phyloP scores from a whole-genome alignment of 768 basidiomycete species.

The Rhizopogon rudus region DNA sequence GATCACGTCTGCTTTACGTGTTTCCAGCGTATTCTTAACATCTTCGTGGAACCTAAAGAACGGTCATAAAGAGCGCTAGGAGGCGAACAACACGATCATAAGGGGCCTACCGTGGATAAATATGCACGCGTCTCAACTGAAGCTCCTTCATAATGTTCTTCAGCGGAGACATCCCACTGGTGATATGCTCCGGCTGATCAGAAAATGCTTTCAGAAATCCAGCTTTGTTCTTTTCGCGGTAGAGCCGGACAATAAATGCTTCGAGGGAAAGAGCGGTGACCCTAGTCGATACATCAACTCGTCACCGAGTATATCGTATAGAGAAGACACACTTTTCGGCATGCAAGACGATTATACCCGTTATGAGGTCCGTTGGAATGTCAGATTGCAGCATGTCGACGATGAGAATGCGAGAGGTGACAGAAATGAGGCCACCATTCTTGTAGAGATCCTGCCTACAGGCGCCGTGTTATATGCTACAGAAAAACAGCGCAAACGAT shows the following conservation, averaged over 20 bases:
- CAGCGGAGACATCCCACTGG: conserved; percentile 85
- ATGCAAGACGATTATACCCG: conserved; percentile 86
- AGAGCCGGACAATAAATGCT: conserved; percentile 90
- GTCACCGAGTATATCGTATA: not conserved
- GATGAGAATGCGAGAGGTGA: conserved; percentile 91
- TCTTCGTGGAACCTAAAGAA: conserved; percentile 77
- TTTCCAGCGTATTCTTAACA: conserved; percentile 77
- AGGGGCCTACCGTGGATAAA: conserved; percentile 75
- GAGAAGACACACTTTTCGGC: conserved; percentile 70
- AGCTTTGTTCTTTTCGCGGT: conserved; percentile 80
- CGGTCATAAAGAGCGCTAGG: not conserved
- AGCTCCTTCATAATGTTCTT: conserved; percentile 92
- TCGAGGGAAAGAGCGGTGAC: conserved; percentile 82
- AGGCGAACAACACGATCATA: not conserved
- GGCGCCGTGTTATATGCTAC: not conserved
- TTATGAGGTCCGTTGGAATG: conserved; percentile 80
- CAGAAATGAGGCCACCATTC: conserved; percentile 82
- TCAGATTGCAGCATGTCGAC: conserved; percentile 91
- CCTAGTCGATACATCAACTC: conserved; percentile 34
- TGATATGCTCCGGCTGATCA: conserved; percentile 94
- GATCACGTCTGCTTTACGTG: conserved; percentile 84
- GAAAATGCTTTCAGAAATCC: conserved; percentile 98
- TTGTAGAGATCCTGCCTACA: conserved; percentile 80
- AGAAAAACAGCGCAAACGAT: not conserved
- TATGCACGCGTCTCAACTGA: conserved; percentile 81